Evolutionary conservation across 345 rosid genomes (phyloP).

Genomic region (Ricinus communis): DNA sequence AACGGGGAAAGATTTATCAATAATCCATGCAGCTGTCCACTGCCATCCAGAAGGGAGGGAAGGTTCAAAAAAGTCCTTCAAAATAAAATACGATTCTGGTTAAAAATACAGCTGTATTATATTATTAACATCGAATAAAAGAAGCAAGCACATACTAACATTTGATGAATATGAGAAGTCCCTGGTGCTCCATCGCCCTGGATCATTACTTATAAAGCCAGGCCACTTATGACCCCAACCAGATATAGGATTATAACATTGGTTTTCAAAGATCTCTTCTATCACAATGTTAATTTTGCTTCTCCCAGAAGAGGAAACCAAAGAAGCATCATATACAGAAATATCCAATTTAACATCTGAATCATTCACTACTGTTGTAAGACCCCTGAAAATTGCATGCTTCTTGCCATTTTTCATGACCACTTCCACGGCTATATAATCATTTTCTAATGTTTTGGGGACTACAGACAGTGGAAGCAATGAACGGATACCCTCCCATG

Average conservation of each 20-base stretch:
- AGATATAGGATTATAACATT: constrained; percentile 40
- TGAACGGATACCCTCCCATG: constrained; percentile 85
- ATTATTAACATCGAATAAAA: too few relatives aligned
- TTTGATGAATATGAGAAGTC: constrained; percentile 57
- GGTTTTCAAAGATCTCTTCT: constrained; percentile 67
- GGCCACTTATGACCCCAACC: constrained; percentile 54
- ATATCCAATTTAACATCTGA: constrained; percentile 76
- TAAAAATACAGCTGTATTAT: not conserved
- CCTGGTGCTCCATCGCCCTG: constrained; percentile 56
- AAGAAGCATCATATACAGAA: constrained; percentile 45
- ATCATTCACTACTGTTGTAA: constrained; percentile 81
- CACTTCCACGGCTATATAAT: constrained; percentile 84
- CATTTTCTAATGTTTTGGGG: constrained; percentile 60
- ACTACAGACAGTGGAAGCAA: constrained; percentile 79
- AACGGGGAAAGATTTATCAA: constrained; percentile 51
- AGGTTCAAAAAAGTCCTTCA: constrained; percentile 59
- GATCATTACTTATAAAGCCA: constrained; percentile 40
- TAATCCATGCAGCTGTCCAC: constrained; percentile 61
- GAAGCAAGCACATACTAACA: constrained; percentile 29
- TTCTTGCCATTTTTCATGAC: constrained; percentile 89
- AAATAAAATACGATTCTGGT: constrained; percentile 16
- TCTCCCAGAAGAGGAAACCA: constrained; percentile 37
- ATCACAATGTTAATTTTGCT: constrained; percentile 39
- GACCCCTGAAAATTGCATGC: constrained; percentile 84
- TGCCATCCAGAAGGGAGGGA: constrained; percentile 56